These are phyloP conservation scores for Agrocybe pediades DNA, from an alignment of 768 basidiomycete genomes.

Conservation along the genomic window DNA sequence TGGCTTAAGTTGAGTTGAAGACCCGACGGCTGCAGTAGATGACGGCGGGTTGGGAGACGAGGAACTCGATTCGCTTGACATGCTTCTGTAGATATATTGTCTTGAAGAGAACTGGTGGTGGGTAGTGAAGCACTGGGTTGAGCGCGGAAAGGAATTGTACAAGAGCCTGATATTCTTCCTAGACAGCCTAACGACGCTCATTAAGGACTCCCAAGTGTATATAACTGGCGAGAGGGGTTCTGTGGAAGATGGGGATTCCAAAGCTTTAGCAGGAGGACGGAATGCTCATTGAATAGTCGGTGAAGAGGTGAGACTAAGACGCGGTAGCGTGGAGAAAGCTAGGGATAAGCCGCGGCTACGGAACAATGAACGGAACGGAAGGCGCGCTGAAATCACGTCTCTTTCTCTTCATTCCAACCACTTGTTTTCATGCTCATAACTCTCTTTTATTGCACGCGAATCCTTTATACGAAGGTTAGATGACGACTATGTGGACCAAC, in stretches of 20 bases:
- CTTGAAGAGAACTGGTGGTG: neutral
- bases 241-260: no score
- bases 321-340: neutral
- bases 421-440: no score
- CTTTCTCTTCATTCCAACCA: neutral
- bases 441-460: no score
- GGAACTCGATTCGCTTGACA: slow-evolving; percentile 14
- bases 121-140: neutral
- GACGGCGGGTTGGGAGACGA: slow-evolving; percentile 25
- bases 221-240: neutral
- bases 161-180: slow-evolving; percentile 1
- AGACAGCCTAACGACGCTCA: neutral
- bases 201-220: neutral
- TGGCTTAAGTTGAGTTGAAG: slow-evolving; percentile 7
- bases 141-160: neutral
- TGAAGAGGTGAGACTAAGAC: neutral
- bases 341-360: neutral
- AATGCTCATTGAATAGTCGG: neutral
- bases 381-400: neutral
- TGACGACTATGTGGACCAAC: no score
- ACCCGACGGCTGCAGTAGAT: slow-evolving; percentile 6
- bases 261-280: neutral
- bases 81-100: slow-evolving; percentile 6
- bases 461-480: no score
- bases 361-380: neutral